Base-by-base conservation (phyloP, 495 filamentous ascomycete species). In the Penicillium arizonense region DNA sequence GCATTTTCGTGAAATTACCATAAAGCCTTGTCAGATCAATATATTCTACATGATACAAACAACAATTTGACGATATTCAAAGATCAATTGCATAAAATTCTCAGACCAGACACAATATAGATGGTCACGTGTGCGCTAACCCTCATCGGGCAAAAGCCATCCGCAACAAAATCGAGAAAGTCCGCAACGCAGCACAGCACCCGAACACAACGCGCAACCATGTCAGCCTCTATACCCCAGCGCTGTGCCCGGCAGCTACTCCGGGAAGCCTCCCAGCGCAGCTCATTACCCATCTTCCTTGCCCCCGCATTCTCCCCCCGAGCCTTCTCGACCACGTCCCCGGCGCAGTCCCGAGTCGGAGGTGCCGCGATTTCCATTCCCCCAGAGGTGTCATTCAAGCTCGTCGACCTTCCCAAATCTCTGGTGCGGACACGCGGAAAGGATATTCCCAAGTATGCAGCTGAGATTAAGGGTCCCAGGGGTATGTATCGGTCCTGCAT, bases 291-390 rank as follows among this genome's bases (percentile, higher is more conserved):
- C 34, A 67, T 81, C 14, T 91, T 91, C 70, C 86, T 91, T 44
- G 73, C 91, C 12, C 88, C 90, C 0, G 88, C 87, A 7, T 86
- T 90, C 67, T 81, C 84, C 18, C 63, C 68, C 42, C 67, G 77
- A 24, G 64, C 77, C 51, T 96, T 97, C 77, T 88, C 89, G 6
- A 84, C 81, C 38, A 86, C 89, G 30, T 61, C 85, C 26, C 72
- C 60, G 64, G 71, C 75, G 47, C 75, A 75, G 50, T 97, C 93
- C 44, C 90, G 96, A 74, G 85, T 97, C 52, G 93, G 93, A 59
- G 77, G 81, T 57, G 86, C 88, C 38, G 81, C 91, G 28, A 79
- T 98, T 56, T 85, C 89, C 41, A 78, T 97, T 4, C 94, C 94
- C 3, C 84, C 87, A 0, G 88, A 90, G 56, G 92, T 97, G 30